phyloP scores from a whole-genome alignment of 345 rosid species.

The Pistacia integerrima region DNA sequence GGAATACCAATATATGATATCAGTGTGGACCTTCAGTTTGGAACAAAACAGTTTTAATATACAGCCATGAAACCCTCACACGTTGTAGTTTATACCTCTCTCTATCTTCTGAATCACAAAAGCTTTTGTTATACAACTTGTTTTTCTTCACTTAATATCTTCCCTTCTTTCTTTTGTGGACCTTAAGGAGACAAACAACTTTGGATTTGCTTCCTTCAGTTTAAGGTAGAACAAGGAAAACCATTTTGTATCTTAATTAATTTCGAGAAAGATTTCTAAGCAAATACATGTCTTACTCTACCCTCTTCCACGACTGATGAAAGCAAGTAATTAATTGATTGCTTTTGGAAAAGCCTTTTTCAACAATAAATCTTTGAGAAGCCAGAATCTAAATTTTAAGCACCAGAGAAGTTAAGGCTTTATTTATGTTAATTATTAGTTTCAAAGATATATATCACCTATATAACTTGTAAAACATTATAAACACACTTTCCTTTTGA shows the following conservation, averaged over 20 bases:
- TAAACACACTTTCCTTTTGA: neutral
- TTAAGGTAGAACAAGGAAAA: neutral
- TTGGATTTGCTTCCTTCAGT: neutral
- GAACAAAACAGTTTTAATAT: slow-evolving; percentile 11
- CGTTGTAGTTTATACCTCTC: neutral
- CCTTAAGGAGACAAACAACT: neutral
- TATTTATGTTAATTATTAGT: neutral
- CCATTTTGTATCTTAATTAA: neutral
- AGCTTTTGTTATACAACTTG: neutral
- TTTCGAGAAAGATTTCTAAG: neutral
- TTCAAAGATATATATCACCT: neutral
- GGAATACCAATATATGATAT: neutral
- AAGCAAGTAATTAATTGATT: neutral
- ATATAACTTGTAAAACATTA: slow-evolving; percentile 2
- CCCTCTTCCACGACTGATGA: slow-evolving; percentile 2
- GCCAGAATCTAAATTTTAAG: neutral
- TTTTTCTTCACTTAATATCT: neutral
- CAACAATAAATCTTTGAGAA: neutral
- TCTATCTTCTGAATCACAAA: slow-evolving; percentile 11
- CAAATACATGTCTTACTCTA: neutral
- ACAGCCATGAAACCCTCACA: slow-evolving; percentile 21
- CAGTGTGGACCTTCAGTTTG: slow-evolving; percentile 15
- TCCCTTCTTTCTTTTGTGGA: neutral
- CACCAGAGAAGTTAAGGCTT: neutral
- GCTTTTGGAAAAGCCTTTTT: slow-evolving; percentile 7